Conservation (phyloP, 768 basidiomycete genomes). For the Sutorius australiensis region DNA sequence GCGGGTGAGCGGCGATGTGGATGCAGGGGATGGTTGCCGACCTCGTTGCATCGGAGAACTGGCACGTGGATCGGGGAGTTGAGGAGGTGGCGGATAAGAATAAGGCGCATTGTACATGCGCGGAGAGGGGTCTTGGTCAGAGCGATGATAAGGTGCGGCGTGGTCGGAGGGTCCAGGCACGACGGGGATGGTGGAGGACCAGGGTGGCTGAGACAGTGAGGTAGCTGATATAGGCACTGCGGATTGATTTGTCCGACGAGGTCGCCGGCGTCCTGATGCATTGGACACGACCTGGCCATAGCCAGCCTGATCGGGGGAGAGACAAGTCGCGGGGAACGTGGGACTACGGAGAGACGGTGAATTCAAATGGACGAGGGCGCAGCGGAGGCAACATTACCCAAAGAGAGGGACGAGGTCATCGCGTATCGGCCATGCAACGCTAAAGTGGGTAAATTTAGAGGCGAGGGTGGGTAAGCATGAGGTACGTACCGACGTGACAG, state of each 20-base stretch:
- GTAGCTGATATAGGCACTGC: slow-evolving; percentile 31
- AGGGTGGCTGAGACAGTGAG: slow-evolving; percentile 36
- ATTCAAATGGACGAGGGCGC: background rate
- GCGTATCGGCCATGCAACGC: slow-evolving; percentile 86
- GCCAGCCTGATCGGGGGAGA: slow-evolving; percentile 82
- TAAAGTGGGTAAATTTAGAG: slow-evolving; percentile 29
- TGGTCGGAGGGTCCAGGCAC: slow-evolving; percentile 25
- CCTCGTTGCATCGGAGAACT: slow-evolving; percentile 31
- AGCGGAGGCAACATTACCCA: slow-evolving; percentile 48
- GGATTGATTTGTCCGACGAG: slow-evolving; percentile 49
- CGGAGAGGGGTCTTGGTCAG: slow-evolving; percentile 24
- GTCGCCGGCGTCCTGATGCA: slow-evolving; percentile 56
- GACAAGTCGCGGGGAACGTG: slow-evolving; percentile 77
- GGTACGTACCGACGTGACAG: slow-evolving; percentile 69
- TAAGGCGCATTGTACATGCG: slow-evolving; percentile 27
- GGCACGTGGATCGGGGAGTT: slow-evolving; percentile 28
- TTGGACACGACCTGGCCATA: slow-evolving; percentile 78
- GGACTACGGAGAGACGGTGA: slow-evolving; percentile 47
- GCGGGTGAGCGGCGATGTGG: slow-evolving; percentile 23
- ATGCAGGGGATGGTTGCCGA: slow-evolving; percentile 23
- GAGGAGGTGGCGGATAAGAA: slow-evolving; percentile 29
- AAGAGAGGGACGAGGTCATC: slow-evolving; percentile 85
- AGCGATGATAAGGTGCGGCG: slow-evolving; percentile 21
- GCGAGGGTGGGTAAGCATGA: slow-evolving; percentile 9
- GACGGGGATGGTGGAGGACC: slow-evolving; percentile 47